phyloP scores from a whole-genome alignment of 2,329 filamentous ascomycete genomes.

The Cordyceps tenuipes region DNA sequence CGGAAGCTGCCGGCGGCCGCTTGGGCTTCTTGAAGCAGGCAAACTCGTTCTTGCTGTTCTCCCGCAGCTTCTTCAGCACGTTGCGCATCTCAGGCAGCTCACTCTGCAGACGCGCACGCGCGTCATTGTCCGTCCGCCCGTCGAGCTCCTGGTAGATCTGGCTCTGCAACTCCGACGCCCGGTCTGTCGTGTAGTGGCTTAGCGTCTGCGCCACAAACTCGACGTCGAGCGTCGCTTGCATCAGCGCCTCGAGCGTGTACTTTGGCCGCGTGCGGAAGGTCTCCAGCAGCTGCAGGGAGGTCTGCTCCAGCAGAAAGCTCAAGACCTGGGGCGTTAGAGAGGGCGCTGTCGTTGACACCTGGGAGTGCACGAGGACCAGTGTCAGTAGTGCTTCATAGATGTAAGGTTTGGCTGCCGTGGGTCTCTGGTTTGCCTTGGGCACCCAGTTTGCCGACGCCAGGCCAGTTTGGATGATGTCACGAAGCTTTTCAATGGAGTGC shows the following conservation, averaged over 20 bases:
- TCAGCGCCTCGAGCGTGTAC: constrained; percentile 73
- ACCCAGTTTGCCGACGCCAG: constrained; percentile 66
- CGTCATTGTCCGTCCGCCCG: constrained; percentile 78
- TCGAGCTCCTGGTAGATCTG: constrained; percentile 91
- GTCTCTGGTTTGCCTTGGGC: constrained; percentile 47
- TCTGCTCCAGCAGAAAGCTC: constrained; percentile 76
- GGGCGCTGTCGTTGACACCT: constrained; percentile 71
- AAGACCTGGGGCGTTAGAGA: constrained; percentile 74
- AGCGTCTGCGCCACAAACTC: constrained; percentile 95
- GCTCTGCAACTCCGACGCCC: constrained; percentile 71
- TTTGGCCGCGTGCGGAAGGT: constrained; percentile 61
- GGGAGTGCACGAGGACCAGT: constrained; percentile 85
- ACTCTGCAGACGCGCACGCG: constrained; percentile 68
- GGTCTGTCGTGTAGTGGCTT: constrained; percentile 78
- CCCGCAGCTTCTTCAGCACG: constrained; percentile 74
- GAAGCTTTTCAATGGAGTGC: constrained; percentile 61
- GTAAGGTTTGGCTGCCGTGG: constrained; percentile 74
- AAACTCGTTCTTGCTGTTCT: constrained; percentile 78
- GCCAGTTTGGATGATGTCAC: constrained; percentile 62
- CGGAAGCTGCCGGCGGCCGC: constrained; percentile 25
- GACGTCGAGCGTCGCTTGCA: constrained; percentile 95
- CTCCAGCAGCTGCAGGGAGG: constrained; percentile 70
- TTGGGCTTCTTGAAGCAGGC: constrained; percentile 68
- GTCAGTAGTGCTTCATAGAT: constrained; percentile 79
- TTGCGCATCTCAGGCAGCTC: constrained; percentile 86